Base-by-base conservation (phyloP, 179 eudicot genomes). In the Amaranthus tricolor region DNA sequence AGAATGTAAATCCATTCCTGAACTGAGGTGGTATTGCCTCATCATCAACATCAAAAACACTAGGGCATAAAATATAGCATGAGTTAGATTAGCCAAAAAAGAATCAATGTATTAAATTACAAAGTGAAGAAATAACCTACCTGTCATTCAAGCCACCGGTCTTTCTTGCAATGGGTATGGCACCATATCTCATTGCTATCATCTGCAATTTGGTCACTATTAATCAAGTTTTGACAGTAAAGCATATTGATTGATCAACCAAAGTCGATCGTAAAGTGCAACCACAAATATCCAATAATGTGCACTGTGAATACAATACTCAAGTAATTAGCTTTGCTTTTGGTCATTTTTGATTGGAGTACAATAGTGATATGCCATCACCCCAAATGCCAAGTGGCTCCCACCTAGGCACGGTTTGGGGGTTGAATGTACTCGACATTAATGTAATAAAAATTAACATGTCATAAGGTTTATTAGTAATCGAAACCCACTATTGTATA, bases 151-250 rank as follows among this genome's bases (percentile, higher is more conserved):
- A 77, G 59, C 98, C 98, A 48, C 98, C 97, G 17, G 97, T 94
- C 78, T 90, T 92, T 68, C 97, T 86, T 24, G 78, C 97, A 72
- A 94, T 76, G 8, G 98, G 98, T 62, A 92, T 80, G 53, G 96
- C 71, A 65, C 98, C 98, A 82, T 92, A 94, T 80, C 91, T 85
- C 98, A 94, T 92, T 65, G 98, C 96, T 82, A 94, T 94, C 98
- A 94, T 94, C 98, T 94, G 88, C 70, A 80, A 54, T 20, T 56
- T 19, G 19, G 43, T 9, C 50, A 62, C 63, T 78, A 49, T 48
- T 69, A 52, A 21, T 56, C 61, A 66, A 61, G 7, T 10, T 47
- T 67, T 15, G 40, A 31, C 2, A 31, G 24, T 20, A 6, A 12
- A 68, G 3, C 31, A 54, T 66, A 21, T 21, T 31, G 61, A 15